Evolutionary conservation across 805 yeast species (phyloP), one percentile per base, ranked within the genome.

Genomic region (Jamesozyma lodderae): DNA sequence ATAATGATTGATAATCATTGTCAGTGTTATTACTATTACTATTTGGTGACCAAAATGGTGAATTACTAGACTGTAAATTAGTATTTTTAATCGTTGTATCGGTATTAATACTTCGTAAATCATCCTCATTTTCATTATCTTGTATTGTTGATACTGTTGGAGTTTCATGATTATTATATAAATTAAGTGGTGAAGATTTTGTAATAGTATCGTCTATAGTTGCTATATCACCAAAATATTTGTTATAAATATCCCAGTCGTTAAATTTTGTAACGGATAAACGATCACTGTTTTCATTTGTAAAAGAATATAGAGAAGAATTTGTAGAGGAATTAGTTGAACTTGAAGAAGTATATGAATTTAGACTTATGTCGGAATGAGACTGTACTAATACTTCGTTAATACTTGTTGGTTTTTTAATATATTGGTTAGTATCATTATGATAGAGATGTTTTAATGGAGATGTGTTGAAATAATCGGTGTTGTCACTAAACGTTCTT

Each of bases 361-460:
- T n/a, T n/a, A n/a, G n/a, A n/a, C n/a, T n/a, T 17, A 13, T 9
- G 11, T 30, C 10, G 9, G 21, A 11, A 11, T 30, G 23, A 4
- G n/a, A 4, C 14, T 11, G 16, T 7, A 13, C 10, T 5, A 15
- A 16, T 14, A 22, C 11, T 16, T 14, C 21, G 5, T 24, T 22
- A 16, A 15, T n/a, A 4, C 4, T 33, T 4, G 26, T 9, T 7
- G n/a, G n/a, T n/a, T 24, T 11, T 13, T 11, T 22, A 8, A 22
- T 11, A 11, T 8, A 22, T 19, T 27, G 7, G 15, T 25, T 33
- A 3, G 6, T 19, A 22, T 23, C 46, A 35, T 53, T 48, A 35
- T 54, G 57, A 40, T 49, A 57, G n/a, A 54, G 36, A 40, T 59
- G 57, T 31, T 56, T 59, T 37, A 59, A 43, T 7, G 64, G 64